Percentiles rank a stretch among this genome's conserved stretches.
Evolutionary conservation across 306 rosid species (phyloP).

Genomic region (Rosa persica): DNA sequence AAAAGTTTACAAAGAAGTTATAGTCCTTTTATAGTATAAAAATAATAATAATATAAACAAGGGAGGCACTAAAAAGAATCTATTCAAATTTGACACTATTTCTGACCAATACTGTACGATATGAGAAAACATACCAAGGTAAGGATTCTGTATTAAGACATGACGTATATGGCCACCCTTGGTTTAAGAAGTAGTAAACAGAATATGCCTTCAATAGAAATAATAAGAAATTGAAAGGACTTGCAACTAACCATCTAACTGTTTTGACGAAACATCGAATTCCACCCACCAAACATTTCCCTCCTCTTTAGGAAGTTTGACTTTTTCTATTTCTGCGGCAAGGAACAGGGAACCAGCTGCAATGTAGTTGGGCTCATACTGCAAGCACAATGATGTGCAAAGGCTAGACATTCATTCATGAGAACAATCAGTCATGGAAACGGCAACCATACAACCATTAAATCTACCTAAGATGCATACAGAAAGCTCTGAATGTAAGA

Average conservation of each 20-base stretch:
- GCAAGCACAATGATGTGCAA: constrained; percentile 50
- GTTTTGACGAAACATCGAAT: constrained; percentile 43
- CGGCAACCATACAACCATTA: not conserved
- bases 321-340: constrained; percentile 46
- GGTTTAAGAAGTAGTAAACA: not conserved
- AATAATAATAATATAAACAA: not conserved
- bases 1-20: constrained; percentile 16
- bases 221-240: not conserved
- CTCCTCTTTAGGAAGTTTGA: constrained; percentile 40
- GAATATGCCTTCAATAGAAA: constrained; percentile 1
- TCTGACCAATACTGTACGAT: not conserved
- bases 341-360: constrained; percentile 58
- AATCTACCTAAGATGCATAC: not conserved
- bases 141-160: not conserved
- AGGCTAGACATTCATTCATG: constrained; percentile 38
- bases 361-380: constrained; percentile 43
- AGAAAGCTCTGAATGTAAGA: constrained; percentile 4
- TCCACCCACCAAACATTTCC: constrained; percentile 53
- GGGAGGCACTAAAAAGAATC: not conserved
- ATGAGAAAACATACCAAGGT: not conserved
- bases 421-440: not conserved
- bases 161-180: not conserved
- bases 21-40: not conserved
- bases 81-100: not conserved
- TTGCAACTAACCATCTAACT: constrained; percentile 39